A percentile compares a stretch with the other conserved stretches of the same genome.
These are phyloP conservation scores for Rugonectria rugulosa DNA, from an alignment of 2,329 filamentous ascomycete species.

Conservation along the genomic window DNA sequence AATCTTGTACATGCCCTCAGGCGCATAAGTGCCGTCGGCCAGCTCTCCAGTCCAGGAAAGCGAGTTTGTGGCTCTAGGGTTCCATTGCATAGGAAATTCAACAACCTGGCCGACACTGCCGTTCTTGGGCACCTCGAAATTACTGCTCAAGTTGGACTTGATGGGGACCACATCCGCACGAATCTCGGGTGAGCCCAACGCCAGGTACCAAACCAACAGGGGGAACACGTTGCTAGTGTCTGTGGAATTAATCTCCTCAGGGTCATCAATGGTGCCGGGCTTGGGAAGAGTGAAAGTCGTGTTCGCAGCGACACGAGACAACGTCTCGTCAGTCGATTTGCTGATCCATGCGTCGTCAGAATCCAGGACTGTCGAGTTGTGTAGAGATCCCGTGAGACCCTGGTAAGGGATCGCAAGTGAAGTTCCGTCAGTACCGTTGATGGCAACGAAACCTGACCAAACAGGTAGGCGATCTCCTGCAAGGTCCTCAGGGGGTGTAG, in stretches of 20 bases:
- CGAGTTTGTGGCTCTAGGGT: constrained; percentile 34
- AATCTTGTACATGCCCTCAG: constrained; percentile 59
- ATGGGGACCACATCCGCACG: constrained; percentile 55
- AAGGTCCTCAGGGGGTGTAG: constrained; percentile 49
- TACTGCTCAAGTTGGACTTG: constrained; percentile 27
- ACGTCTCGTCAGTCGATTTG: constrained; percentile 44
- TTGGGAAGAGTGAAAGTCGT: constrained; percentile 52
- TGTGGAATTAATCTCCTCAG: constrained; percentile 27
- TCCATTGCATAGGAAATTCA: constrained; percentile 49
- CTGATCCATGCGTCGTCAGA: constrained; percentile 38
- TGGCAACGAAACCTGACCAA: constrained; percentile 52
- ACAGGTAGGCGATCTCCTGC: constrained; percentile 48
- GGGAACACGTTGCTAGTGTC: constrained; percentile 46
- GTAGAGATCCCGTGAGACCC: constrained; percentile 48
- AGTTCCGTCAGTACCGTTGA: constrained; percentile 50
- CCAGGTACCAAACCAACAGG: constrained; percentile 49
- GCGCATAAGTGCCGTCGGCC: constrained; percentile 55
- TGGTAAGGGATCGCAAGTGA: constrained; percentile 51
- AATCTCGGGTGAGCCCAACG: constrained; percentile 55
- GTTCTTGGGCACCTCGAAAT: constrained; percentile 42
- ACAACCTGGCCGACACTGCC: constrained; percentile 54
- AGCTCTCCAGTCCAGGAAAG: constrained; percentile 56
- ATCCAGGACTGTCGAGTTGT: constrained; percentile 37
- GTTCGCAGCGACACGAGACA: constrained; percentile 42
- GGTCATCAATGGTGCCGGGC: constrained; percentile 40